Base-by-base conservation (phyloP, 208 protist genomes). In the Blechomonas ayalai region DNA sequence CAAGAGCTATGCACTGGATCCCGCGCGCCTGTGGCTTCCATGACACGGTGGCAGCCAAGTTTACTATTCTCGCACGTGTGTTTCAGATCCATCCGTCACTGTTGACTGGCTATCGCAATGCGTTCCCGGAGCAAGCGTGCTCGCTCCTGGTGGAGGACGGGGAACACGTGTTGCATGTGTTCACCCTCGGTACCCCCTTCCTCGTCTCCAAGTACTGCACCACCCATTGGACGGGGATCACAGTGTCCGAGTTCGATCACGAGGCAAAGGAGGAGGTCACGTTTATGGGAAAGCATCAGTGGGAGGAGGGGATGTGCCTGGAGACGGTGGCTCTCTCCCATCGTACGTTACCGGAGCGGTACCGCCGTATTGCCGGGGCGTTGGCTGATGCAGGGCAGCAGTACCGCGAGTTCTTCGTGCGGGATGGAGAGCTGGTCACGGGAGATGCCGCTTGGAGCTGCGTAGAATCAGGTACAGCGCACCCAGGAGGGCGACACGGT, bases 351-450 rank as follows among this genome's bases (percentile, higher is more conserved):
- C 85, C 85, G 0, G 72, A 90, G 58, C 52, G 70, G 8, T 94
- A 89, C 60, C 64, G 57, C 29, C 31, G 26, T 26, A 73, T 76
- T 41, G 72, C 81, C 10, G 49, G 63, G 19, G 40, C 52, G 16
- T 55, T 87, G 7, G 58, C 56, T 1, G 64, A 35, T 8, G 48
- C 60, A 22, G 32, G 22, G 10, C 19, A 27, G 10, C 38, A 23
- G 9, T 88, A 84, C 54, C 41, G 32, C 13, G 84, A 93, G 63
- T 90, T 77, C 45, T 93, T 90, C 47, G 89, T 88, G 47, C 63
- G 63, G 24, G 73, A 93, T 59, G 80, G 80, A 0, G 66, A 56
- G 2, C 69, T 83, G 59, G 72, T 85, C 26, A 82, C 45, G 4
- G 49, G 12, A n/a, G n/a, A n/a, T n/a, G n/a, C n/a, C n/a, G n/a